phyloP scores from a whole-genome alignment of 257 asterid genomes.

The Nicotiana knightiana region DNA sequence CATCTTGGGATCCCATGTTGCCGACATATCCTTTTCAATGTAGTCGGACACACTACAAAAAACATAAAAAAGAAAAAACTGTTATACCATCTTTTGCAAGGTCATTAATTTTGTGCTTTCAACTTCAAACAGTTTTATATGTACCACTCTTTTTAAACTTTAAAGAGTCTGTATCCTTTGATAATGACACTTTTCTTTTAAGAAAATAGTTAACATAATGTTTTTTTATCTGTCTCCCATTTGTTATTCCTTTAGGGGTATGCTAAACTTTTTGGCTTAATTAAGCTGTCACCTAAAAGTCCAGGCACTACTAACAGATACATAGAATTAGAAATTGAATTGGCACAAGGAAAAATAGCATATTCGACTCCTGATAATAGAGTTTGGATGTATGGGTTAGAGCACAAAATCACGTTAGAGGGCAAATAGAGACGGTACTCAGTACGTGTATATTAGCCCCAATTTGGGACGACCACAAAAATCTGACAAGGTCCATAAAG shows the following conservation, averaged over 20 bases:
- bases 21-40: slow-evolving; percentile 87
- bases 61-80: background rate
- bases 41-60: slow-evolving; percentile 80
- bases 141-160: background rate
- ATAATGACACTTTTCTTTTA: background rate
- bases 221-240: background rate
- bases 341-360: background rate
- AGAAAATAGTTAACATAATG: background rate
- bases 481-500: background rate
- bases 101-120: background rate
- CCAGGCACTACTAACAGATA: background rate
- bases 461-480: background rate
- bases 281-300: background rate
- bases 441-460: background rate
- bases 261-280: too few species aligned
- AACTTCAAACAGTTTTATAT: background rate
- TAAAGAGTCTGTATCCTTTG: background rate
- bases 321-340: background rate
- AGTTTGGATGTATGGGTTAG: background rate
- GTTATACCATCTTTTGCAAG: background rate
- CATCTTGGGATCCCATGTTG: slow-evolving; percentile 82
- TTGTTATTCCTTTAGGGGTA: too few species aligned
- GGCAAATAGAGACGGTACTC: background rate
- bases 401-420: background rate
- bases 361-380: background rate